Percentiles rank a stretch among this genome's conserved stretches.
These are phyloP conservation scores for Hyphopichia homilentoma DNA, from an alignment of 805 yeast genomes.

Conservation along the genomic window DNA sequence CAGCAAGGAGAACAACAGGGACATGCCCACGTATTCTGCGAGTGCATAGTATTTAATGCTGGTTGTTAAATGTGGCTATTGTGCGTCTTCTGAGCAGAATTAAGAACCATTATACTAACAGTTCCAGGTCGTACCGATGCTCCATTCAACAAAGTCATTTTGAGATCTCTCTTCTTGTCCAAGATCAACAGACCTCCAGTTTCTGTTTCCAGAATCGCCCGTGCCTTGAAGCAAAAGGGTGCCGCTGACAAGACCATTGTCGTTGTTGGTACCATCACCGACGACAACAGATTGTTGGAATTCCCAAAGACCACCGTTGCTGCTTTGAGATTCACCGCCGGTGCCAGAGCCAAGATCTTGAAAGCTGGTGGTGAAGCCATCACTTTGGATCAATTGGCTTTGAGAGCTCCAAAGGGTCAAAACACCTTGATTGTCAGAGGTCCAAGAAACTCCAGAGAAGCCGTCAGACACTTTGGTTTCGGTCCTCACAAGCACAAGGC, in stretches of 20 bases:
- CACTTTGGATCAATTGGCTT: constrained; percentile 98
- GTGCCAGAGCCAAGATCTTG: constrained; percentile 95
- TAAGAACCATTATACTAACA: constrained; percentile 28
- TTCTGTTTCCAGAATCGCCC: constrained; percentile 85
- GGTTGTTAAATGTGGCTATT: constrained; percentile 9
- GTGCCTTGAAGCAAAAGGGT: constrained; percentile 78
- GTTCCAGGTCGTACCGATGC: constrained; percentile 93
- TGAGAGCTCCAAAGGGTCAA: constrained; percentile 99
- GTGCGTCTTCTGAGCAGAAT: constrained; percentile 48
- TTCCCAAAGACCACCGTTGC: constrained; percentile 98
- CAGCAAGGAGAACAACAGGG: too few species aligned
- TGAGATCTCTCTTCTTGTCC: constrained; percentile 92
- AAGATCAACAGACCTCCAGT: constrained; percentile 99
- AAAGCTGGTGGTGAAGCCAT: constrained; percentile 99
- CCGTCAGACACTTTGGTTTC: constrained; percentile 99
- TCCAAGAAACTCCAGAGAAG: constrained; percentile 98
- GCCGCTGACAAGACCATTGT: constrained; percentile 90
- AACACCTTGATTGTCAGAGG: constrained; percentile 98
- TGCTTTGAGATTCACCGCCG: constrained; percentile 98
- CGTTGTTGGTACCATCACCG: constrained; percentile 99
- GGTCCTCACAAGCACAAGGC: constrained; percentile 99
- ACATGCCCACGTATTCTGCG: constrained; percentile 35
- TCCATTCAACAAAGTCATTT: constrained; percentile 96
- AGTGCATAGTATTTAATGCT: constrained; percentile 32
- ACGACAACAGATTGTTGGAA: constrained; percentile 89